A percentile compares a stretch with the other conserved stretches of the same genome.
phyloP scores from a whole-genome alignment of 352 stramenopile species.

The Pythium apleroticum region DNA sequence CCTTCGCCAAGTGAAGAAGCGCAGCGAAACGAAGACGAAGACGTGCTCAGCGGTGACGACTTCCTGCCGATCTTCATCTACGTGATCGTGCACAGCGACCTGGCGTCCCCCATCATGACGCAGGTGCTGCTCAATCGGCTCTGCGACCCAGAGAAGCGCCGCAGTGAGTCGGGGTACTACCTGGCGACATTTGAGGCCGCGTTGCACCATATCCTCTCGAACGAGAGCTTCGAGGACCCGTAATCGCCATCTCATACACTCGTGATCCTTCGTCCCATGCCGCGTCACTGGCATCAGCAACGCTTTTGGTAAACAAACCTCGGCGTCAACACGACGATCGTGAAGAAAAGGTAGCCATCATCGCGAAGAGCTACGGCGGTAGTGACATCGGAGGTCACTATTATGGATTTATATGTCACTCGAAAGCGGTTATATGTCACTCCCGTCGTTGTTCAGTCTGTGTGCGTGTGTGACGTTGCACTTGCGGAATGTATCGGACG shows the following conservation, averaged over 20 bases:
- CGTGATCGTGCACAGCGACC: constrained; percentile 82
- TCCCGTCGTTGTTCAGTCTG: neutral
- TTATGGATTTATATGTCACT: constrained; percentile 6
- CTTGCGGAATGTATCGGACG: constrained; percentile 2
- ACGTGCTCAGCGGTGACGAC: constrained; percentile 82
- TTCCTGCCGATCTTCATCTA: constrained; percentile 90
- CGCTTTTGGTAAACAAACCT: neutral
- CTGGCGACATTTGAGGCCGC: constrained; percentile 81
- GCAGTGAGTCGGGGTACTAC: constrained; percentile 88
- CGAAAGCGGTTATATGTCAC: constrained; percentile 6
- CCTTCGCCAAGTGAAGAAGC: neutral
- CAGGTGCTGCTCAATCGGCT: constrained; percentile 82
- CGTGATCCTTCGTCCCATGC: neutral
- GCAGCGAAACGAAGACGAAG: constrained; percentile 38
- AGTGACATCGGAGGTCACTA: constrained; percentile 2
- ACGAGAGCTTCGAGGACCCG: constrained; percentile 37
- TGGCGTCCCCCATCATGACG: constrained; percentile 74
- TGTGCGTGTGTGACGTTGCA: constrained; percentile 11
- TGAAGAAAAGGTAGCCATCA: neutral
- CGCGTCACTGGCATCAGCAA: neutral
- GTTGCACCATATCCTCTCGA: constrained; percentile 77
- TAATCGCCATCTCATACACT: constrained; percentile 2
- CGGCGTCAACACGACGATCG: neutral
- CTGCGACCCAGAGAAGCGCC: constrained; percentile 81
- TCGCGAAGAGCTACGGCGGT: neutral